Conservation (phyloP, 2,329 filamentous ascomycete genomes). For the Rutstroemia sp. region DNA sequence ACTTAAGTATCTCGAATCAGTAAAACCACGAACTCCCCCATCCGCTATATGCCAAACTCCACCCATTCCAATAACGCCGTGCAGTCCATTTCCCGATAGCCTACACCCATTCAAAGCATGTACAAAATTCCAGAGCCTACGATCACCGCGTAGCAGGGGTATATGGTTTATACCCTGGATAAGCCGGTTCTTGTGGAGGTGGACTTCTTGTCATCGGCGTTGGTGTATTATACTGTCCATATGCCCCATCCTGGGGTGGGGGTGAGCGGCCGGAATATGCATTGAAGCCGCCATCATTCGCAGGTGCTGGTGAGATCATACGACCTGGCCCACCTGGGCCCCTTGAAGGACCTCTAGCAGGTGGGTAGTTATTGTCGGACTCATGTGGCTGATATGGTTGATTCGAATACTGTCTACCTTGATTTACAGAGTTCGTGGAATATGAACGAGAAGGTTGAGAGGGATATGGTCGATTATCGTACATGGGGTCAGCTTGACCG, state of each 20-base stretch:
- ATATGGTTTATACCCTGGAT: conserved; percentile 7
- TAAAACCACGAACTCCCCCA: too few species aligned
- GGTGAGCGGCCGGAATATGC: not conserved
- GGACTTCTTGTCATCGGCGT: conserved; percentile 2
- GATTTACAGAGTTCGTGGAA: conserved; percentile 17
- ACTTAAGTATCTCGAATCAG: too few species aligned
- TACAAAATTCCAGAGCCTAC: not conserved
- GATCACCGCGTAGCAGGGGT: not conserved
- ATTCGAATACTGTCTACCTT: not conserved
- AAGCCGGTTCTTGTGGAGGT: not conserved
- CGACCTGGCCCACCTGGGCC: conserved; percentile 15
- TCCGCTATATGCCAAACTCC: too few species aligned
- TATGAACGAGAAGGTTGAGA: conserved; percentile 19
- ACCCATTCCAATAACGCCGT: too few species aligned
- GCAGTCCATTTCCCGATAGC: too few species aligned
- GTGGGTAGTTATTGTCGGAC: not conserved
- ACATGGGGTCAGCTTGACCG: conserved; percentile 6
- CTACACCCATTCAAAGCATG: too few species aligned
- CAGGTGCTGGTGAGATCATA: conserved; percentile 20
- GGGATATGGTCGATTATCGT: conserved; percentile 17
- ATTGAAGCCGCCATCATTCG: conserved; percentile 19
- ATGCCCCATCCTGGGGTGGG: not conserved
- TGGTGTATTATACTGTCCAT: not conserved
- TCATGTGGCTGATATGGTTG: conserved; percentile 6
- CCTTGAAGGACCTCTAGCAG: conserved; percentile 14